These are phyloP conservation scores for Geotrichum fermentans DNA, from an alignment of 1,139 yeast genomes.

Conservation along the genomic window DNA sequence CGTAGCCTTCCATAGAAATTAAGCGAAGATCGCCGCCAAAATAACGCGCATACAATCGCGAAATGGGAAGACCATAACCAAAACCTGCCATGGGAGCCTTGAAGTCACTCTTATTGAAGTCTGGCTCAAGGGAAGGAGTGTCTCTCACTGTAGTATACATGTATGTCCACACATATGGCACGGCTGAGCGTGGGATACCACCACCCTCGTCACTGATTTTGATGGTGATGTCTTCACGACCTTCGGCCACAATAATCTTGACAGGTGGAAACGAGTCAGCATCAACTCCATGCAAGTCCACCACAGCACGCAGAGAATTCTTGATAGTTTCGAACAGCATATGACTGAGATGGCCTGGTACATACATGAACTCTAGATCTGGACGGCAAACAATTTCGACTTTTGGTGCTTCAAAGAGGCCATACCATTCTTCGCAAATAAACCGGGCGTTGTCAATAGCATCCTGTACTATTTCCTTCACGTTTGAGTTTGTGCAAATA, in stretches of 20 bases:
- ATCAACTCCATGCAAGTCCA: constrained; percentile 57
- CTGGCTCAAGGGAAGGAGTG: constrained; percentile 64
- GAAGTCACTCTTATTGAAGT: constrained; percentile 48
- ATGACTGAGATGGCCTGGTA: constrained; percentile 84
- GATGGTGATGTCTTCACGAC: constrained; percentile 87
- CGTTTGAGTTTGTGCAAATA: constrained; percentile 74
- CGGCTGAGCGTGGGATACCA: constrained; percentile 80
- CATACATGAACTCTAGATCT: constrained; percentile 74
- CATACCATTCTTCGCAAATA: constrained; percentile 84
- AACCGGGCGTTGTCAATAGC: constrained; percentile 84
- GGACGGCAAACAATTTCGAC: constrained; percentile 70
- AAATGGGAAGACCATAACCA: constrained; percentile 87
- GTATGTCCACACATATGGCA: constrained; percentile 87
- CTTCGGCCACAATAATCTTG: constrained; percentile 85
- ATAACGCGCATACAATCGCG: constrained; percentile 79
- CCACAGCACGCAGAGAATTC: constrained; percentile 79
- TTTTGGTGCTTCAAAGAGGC: constrained; percentile 74
- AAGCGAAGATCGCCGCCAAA: constrained; percentile 87
- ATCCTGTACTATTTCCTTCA: constrained; percentile 72
- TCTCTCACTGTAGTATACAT: constrained; percentile 81
- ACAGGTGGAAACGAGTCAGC: constrained; percentile 74
- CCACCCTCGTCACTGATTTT: constrained; percentile 94
- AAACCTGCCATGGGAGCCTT: constrained; percentile 94
- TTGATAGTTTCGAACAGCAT: constrained; percentile 83
- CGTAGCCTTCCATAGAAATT: constrained; percentile 90